Evolutionary conservation across 805 yeast genomes (phyloP).

Genomic region (Komagataella pseudopastoris): DNA sequence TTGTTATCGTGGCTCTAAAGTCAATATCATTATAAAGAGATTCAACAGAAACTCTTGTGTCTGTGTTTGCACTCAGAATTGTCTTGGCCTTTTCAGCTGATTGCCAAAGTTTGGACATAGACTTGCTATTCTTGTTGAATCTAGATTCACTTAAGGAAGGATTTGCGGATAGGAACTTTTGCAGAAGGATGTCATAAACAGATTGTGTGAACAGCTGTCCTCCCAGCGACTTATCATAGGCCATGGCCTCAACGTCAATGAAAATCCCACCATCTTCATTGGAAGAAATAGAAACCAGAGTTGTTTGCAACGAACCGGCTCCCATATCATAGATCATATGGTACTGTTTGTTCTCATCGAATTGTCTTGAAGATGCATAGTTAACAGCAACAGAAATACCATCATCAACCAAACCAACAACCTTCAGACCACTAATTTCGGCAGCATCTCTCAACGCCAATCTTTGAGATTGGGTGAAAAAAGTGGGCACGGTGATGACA

Average conservation of each 20-base stretch:
- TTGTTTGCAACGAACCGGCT: constrained; percentile 81
- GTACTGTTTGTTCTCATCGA: constrained; percentile 30
- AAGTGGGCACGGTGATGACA: constrained; percentile 70
- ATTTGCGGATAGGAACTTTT: constrained; percentile 39
- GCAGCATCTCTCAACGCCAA: constrained; percentile 62
- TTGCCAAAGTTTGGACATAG: constrained; percentile 57
- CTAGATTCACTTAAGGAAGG: constrained; percentile 21
- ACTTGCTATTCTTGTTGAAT: constrained; percentile 30
- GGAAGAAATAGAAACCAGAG: constrained; percentile 55
- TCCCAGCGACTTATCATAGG: constrained; percentile 54
- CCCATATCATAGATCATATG: constrained; percentile 84
- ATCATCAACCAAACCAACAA: constrained; percentile 68
- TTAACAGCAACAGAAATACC: constrained; percentile 87
- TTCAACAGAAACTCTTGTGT: constrained; percentile 68
- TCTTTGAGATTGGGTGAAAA: constrained; percentile 50
- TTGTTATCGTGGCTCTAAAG: constrained; percentile 48
- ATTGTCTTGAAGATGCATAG: constrained; percentile 45
- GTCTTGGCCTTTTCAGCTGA: constrained; percentile 84
- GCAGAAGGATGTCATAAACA: constrained; percentile 45
- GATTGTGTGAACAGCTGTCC: constrained; percentile 64
- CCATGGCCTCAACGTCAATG: constrained; percentile 60
- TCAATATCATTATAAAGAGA: constrained; percentile 63
- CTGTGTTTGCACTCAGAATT: constrained; percentile 78
- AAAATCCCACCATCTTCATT: constrained; percentile 23
- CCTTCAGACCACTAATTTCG: constrained; percentile 49